Base-by-base conservation (phyloP, 768 basidiomycete species). In the Boletus reticulatus region DNA sequence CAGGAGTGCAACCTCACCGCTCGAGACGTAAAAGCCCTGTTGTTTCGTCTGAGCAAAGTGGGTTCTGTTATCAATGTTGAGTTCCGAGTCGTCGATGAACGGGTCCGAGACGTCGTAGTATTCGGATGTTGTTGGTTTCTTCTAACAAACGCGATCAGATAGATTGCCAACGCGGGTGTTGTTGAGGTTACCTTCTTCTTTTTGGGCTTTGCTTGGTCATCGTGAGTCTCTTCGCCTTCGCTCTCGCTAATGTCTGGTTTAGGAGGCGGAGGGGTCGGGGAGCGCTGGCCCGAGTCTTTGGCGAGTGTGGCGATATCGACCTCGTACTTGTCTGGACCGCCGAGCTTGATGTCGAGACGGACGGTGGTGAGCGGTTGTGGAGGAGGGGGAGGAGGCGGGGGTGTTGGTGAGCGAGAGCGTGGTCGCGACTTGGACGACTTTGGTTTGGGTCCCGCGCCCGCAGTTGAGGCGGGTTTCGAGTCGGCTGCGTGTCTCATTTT, bases 71-170 rank as follows among this genome's bases (percentile, higher is more conserved):
- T 98, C 95, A 44, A 95, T 75, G 24, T 84, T 87, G 53, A 96
- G 77, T 67, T 98, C 96, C 2, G 93, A 92, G 73, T 99, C 97
- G 78, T 99, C 97, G 67, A 99, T 97, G 75, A 98, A 98, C 0
- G 92, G 89, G 73, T 99, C 97, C 0, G 79, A 75, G 19, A 87
- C 78, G 74, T 99, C 96, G 77, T 99, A 99, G 65, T 94, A 92
- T 67, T 89, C 91, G 20, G 83, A 73, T 0, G 78, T 76, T 1
- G 72, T 68, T 53, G 77, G 81, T 66, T 84, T 85, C 69, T 78
- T 75, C 75, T 79, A 14, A 59, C 20, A 44, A 34, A 48, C 17
- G 39, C 1, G 32, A 38, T 69, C 10, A 67, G 56, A 11, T 34
- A 63, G 55, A 8, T 37, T 17, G 27, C 46, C 20, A 16, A 42